Percentiles rank a stretch among this genome's conserved stretches.
phyloP scores from a whole-genome alignment of 495 filamentous ascomycete genomes.

The Annulohypoxylon nitens region DNA sequence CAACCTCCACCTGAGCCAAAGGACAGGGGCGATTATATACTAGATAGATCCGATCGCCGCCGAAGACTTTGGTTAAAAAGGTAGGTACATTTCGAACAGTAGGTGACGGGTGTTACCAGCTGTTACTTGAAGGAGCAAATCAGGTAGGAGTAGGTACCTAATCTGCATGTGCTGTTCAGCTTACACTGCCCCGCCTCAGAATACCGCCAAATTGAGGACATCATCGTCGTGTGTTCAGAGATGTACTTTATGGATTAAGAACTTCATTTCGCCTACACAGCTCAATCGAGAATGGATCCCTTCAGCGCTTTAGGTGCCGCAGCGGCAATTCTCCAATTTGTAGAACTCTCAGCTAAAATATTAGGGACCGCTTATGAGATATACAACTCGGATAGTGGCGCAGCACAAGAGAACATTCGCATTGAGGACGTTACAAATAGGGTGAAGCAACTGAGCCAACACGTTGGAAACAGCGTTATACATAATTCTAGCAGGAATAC shows the following conservation, averaged over 20 bases:
- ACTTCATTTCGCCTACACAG: neutral
- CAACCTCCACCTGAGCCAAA: too few relatives aligned
- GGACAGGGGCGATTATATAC: too few relatives aligned
- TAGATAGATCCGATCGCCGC: too few relatives aligned
- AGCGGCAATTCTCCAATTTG: conserved; percentile 1
- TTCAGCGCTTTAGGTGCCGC: neutral
- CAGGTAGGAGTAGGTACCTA: neutral
- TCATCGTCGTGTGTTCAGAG: neutral
- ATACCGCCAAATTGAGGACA: neutral
- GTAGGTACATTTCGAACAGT: neutral
- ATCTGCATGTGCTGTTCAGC: neutral
- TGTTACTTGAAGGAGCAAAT: neutral
- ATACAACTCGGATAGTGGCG: neutral
- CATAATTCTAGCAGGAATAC: neutral
- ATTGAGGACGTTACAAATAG: neutral
- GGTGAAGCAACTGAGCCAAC: conserved; percentile 7
- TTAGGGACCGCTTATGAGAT: conserved; percentile 8
- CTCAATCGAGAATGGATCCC: conserved; percentile 2
- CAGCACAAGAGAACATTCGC: conserved; percentile 2
- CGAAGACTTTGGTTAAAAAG: too few relatives aligned
- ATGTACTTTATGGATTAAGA: neutral
- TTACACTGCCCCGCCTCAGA: neutral
- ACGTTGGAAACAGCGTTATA: neutral
- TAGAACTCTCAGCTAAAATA: conserved; percentile 5
- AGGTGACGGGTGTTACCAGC: neutral